A percentile compares a stretch with the other conserved stretches of the same genome.
These are phyloP conservation scores for Suhomyces xylopsoci DNA, from an alignment of 805 yeast species.

Conservation along the genomic window DNA sequence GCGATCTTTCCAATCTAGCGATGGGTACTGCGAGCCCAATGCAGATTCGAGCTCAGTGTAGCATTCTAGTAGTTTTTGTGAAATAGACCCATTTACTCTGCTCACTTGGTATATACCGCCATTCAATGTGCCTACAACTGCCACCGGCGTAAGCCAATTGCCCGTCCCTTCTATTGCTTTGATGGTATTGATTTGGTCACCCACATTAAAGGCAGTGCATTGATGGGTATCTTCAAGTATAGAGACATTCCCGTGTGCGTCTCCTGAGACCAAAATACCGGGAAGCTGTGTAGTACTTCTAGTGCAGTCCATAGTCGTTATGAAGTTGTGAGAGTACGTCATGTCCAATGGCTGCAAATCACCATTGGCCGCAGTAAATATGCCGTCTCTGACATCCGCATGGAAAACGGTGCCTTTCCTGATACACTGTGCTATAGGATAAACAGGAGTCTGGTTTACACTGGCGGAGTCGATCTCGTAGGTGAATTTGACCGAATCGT, in stretches of 20 bases:
- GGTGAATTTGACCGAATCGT: not conserved
- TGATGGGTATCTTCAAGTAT: conserved; percentile 10
- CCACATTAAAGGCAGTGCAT: conserved; percentile 20
- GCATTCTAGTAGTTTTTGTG: not conserved
- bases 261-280: conserved; percentile 18
- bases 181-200: conserved; percentile 28
- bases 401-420: not conserved
- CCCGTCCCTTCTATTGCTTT: not conserved
- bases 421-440: not conserved
- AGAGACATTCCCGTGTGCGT: conserved; percentile 28
- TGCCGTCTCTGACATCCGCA: conserved; percentile 6
- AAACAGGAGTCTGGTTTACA: not conserved
- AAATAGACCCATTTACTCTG: not conserved
- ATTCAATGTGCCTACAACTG: conserved; percentile 25
- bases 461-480: not conserved
- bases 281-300: not conserved
- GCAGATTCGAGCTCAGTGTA: not conserved
- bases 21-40: not conserved
- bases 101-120: conserved; percentile 24
- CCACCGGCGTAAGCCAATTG: conserved; percentile 2
- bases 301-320: conserved; percentile 2
- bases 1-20: not conserved
- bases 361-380: not conserved
- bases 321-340: conserved; percentile 2
- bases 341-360: not conserved